Conservation (phyloP, 192 early-diverging fungal species). For the Physocladia obscura region DNA sequence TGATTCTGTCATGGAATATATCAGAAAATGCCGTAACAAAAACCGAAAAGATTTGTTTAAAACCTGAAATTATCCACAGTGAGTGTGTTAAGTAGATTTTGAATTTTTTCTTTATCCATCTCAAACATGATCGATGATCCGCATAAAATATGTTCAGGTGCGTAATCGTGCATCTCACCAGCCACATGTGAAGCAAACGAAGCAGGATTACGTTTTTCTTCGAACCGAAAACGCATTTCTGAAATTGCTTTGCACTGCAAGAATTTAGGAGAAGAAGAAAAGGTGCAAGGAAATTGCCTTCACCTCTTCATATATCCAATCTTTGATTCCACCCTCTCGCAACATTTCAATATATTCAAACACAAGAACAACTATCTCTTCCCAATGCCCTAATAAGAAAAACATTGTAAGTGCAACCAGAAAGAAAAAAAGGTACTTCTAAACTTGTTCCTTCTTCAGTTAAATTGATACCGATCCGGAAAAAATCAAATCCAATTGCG, state of each 20-base stretch:
- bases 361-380: slow-evolving; percentile 76
- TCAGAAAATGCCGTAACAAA: too few species aligned
- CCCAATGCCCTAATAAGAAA: slow-evolving; percentile 57
- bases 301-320: slow-evolving; percentile 84
- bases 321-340: slow-evolving; percentile 63
- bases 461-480: slow-evolving; percentile 79
- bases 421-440: not conserved
- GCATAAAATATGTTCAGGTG: slow-evolving; percentile 64
- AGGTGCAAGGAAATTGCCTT: slow-evolving; percentile 6
- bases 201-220: slow-evolving; percentile 56
- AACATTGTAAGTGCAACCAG: not conserved
- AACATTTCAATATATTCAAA: slow-evolving; percentile 92
- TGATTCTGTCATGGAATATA: slow-evolving; percentile 31
- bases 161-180: slow-evolving; percentile 78
- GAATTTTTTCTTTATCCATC: slow-evolving; percentile 66
- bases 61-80: slow-evolving; percentile 60
- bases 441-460: slow-evolving; percentile 74
- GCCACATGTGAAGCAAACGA: slow-evolving; percentile 61
- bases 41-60: not conserved
- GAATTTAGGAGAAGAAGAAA: not conserved
- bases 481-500: slow-evolving; percentile 74
- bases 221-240: slow-evolving; percentile 63
- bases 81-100: slow-evolving; percentile 62
- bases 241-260: slow-evolving; percentile 18
- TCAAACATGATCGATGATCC: slow-evolving; percentile 67